Evolutionary conservation across 495 filamentous ascomycete species (phyloP).

Genomic region (Trichoderma reesei): DNA sequence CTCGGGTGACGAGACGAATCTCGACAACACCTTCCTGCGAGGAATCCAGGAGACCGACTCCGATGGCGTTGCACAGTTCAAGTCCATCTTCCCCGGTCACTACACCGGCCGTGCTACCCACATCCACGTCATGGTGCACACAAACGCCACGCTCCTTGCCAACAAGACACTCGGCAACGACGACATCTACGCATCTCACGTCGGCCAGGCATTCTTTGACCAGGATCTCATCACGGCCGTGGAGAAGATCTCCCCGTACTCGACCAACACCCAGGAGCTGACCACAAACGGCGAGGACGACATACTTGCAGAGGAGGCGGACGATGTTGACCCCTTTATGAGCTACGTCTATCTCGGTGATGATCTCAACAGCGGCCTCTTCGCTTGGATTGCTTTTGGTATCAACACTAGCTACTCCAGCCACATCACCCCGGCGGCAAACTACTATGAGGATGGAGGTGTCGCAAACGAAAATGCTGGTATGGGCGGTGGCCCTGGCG

Average conservation of each 20-base stretch:
- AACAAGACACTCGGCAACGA: conserved; percentile 15
- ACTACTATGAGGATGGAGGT: too few species aligned
- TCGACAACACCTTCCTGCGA: conserved; percentile 41
- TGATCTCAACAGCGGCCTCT: conserved; percentile 40
- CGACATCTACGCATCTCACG: conserved; percentile 29
- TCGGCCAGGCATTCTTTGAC: conserved; percentile 45
- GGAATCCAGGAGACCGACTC: conserved; percentile 40
- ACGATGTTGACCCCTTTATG: conserved; percentile 41
- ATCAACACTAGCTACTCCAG: conserved; percentile 29
- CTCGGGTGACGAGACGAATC: background rate
- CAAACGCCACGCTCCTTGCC: background rate
- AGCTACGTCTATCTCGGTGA: conserved; percentile 48
- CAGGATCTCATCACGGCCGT: conserved; percentile 38
- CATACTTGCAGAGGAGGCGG: conserved; percentile 31
- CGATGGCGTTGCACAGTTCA: conserved; percentile 41
- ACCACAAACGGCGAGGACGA: conserved; percentile 40
- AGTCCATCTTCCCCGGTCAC: conserved; percentile 46
- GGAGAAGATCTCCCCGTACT: conserved; percentile 30
- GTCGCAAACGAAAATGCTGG: too few species aligned
- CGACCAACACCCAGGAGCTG: conserved; percentile 42
- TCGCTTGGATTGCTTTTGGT: conserved; percentile 47
- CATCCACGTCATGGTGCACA: conserved; percentile 22
- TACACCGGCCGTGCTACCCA: conserved; percentile 42
- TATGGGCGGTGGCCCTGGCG: too few species aligned
- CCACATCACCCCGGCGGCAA: too few species aligned